Base-by-base conservation (phyloP, 2,329 filamentous ascomycete genomes). In the Leptosphaerulina australis region DNA sequence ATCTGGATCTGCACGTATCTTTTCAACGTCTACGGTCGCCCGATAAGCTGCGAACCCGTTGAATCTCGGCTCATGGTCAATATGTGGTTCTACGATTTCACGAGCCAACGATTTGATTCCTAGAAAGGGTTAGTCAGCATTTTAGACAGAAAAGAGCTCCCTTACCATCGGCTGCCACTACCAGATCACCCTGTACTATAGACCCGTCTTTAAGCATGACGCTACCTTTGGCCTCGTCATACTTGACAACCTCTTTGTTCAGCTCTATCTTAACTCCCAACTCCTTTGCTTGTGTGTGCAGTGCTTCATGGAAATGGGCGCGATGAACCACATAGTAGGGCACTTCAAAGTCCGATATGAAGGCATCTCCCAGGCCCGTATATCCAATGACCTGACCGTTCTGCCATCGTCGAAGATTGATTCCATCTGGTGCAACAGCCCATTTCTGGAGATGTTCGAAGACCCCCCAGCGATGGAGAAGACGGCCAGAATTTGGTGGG, bases 31-130 rank as follows among this genome's bases (percentile, higher is more conserved):
- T 1, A 87, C 72, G 0, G 84, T 79, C 26, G 59, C 79, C 3
- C 84, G 75, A 60, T 87, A 88, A 1, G 83, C 84, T 17, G 87
- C 68, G 59, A 87, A 84, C 0, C 84, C 84, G 7, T 35, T 39
- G 24, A 38, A 50, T 4, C 17, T 11, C n/a, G 52, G 52, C n/a
- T 48, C 47, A 15, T 51, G 35, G 9, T 17, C 8, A 6, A 1
- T 20, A 17, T 21, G 17, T 14, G 22, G 24, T 14, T 21, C 3
- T 5, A 53, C 0, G 82, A 85, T 0, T 79, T 77, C 9, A 77
- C 65, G 0, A 83, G 82, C 7, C 72, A 70, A 33, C 38, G 63
- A 66, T 5, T 62, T 55, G 24, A 64, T 47, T 3, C 57, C 59
- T 62, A 20, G 1, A 14, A 28, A 6, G 15, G 9, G 11, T 38